Percentiles rank a stretch among this genome's conserved stretches.
Conservation (phyloP, 2,329 filamentous ascomycete species). For the Elsinoe fawcettii region DNA sequence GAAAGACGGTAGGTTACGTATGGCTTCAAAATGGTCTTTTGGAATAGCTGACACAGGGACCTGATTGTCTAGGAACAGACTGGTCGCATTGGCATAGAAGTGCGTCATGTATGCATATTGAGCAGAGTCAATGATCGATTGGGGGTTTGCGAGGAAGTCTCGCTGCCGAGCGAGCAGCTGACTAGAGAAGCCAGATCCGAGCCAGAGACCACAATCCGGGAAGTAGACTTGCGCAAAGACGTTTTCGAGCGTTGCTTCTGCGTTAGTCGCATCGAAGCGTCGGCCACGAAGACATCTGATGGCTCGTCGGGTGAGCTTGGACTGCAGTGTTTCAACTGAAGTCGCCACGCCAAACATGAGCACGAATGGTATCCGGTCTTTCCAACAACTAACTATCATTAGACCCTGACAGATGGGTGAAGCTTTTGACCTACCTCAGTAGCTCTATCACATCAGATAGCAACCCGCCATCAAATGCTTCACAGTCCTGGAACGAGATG, state of each 20-base stretch:
- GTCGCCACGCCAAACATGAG: constrained; percentile 74
- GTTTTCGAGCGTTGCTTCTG: constrained; percentile 62
- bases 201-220: constrained; percentile 47
- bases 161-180: constrained; percentile 63
- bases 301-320: constrained; percentile 61
- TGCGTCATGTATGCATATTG: constrained; percentile 82
- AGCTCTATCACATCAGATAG: constrained; percentile 63
- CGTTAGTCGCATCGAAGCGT: constrained; percentile 71
- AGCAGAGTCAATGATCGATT: constrained; percentile 23
- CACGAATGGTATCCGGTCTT: constrained; percentile 67
- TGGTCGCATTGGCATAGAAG: constrained; percentile 71
- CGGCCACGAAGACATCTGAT: constrained; percentile 60
- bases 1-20: constrained; percentile 64
- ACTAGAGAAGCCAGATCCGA: constrained; percentile 57
- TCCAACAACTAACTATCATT: constrained; percentile 50
- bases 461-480: constrained; percentile 68
- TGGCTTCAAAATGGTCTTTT: constrained; percentile 56
- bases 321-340: constrained; percentile 70
- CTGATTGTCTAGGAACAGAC: constrained; percentile 48
- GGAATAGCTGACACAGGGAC: constrained; percentile 39
- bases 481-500: constrained; percentile 71
- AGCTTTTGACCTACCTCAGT: constrained; percentile 50
- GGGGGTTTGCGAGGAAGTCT: constrained; percentile 64
- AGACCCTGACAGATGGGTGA: constrained; percentile 17
- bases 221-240: constrained; percentile 62